Evolutionary conservation across 2,329 filamentous ascomycete species (phyloP), one percentile per base, ranked within the genome.

Genomic region (Leptoxyphium fumago): DNA sequence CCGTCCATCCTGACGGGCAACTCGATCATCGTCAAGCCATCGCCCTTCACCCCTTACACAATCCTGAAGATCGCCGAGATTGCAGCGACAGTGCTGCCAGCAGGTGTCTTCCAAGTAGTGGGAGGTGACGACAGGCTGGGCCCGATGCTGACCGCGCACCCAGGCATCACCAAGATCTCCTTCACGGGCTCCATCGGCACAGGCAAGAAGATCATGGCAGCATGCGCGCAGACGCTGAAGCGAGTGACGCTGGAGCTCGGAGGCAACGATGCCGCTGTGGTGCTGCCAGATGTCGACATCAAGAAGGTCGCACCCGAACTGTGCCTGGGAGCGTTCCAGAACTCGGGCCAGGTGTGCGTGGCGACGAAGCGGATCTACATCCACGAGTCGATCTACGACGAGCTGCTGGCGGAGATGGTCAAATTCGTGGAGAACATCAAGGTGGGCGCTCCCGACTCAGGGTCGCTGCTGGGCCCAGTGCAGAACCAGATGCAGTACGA

Each of bases 101-200:
- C 74, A 0, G 78, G 78, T 34, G 74, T 82, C n/a, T 55, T 81
- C 1, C 76, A 80, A 52, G 72, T 66, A 0, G 59, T 82, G 2
- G 72, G 72, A 42, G 78, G 77, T 6, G 74, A 74, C 42, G 76
- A 80, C 50, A 64, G 67, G 38, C 69, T 82, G 5, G 78, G 78
- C 2, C 74, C 72, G 0, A 68, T 67, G 67, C 57, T 81, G 42
- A 78, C 74, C 0, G 58, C 56, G n/a, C 77, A 81, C 52, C 73
- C 74, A 0, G 72, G 67, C 15, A 70, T 80, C 44, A 67, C 71
- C 45, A 81, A 78, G 65, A 72, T 82, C 55, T 70, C 66, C 50
- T 82, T 82, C 60, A 81, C 78, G 0, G 77, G 78, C 2, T 78
- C 73, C 10, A 74, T 67, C 6, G 64, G 66, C 0, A 78, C 74